phyloP scores from a whole-genome alignment of 805 yeast genomes.

The Yarrowia sp. region DNA sequence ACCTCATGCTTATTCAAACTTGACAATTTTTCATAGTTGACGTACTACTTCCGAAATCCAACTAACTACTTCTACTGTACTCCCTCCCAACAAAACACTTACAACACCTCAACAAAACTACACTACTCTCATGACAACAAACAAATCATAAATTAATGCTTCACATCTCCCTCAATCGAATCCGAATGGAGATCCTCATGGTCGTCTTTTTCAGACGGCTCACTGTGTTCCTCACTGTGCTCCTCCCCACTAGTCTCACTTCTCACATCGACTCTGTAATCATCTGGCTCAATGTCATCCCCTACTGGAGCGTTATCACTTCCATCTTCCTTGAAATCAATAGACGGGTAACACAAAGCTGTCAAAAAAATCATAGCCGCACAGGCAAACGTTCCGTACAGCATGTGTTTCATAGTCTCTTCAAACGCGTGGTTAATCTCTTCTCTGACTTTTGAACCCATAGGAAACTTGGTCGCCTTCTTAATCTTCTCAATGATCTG shows the following conservation, averaged over 20 bases:
- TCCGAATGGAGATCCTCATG: too few relatives aligned
- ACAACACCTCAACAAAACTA: too few relatives aligned
- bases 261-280: background rate
- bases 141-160: too few relatives aligned
- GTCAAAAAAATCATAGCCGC: background rate
- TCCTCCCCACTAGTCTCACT: background rate
- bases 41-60: too few relatives aligned
- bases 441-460: conserved; percentile 8
- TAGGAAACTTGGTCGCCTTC: conserved; percentile 27
- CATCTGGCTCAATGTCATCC: conserved; percentile 16
- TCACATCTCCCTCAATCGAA: background rate
- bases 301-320: background rate
- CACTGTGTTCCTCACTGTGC: background rate
- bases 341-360: background rate
- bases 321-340: conserved; percentile 9
- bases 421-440: conserved; percentile 23
- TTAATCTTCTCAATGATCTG: conserved; percentile 20
- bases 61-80: too few relatives aligned
- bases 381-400: conserved; percentile 18
- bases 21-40: too few relatives aligned
- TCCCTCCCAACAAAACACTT: too few relatives aligned
- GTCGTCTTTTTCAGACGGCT: background rate
- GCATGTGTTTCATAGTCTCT: conserved; percentile 29
- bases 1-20: too few relatives aligned
- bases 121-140: too few relatives aligned